These are phyloP conservation scores for Melampsora abietis-canadensis DNA, from an alignment of 1,284 basidiomycete species.

Conservation along the genomic window DNA sequence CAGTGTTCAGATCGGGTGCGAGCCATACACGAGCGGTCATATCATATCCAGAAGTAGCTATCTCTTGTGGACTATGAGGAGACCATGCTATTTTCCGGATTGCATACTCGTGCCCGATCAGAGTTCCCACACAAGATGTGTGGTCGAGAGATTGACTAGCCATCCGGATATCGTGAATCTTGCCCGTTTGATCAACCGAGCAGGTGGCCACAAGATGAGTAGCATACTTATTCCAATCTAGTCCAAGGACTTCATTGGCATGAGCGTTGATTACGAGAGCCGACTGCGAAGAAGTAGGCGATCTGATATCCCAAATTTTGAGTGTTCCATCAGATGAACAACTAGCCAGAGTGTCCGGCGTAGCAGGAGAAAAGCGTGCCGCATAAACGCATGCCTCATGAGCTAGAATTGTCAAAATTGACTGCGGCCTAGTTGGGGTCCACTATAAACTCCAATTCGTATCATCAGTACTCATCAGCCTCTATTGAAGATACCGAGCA, in stretches of 20 bases:
- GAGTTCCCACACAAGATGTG: constrained; percentile 48
- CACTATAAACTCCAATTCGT: constrained; percentile 61
- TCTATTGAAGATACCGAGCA: neutral
- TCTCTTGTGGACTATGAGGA: constrained; percentile 11
- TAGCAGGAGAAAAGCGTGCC: constrained; percentile 84
- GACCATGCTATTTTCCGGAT: constrained; percentile 56
- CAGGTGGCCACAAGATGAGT: constrained; percentile 73
- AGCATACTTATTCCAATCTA: constrained; percentile 92
- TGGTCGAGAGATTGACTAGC: constrained; percentile 47
- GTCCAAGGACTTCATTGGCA: constrained; percentile 58
- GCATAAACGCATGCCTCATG: constrained; percentile 82
- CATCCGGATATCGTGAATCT: constrained; percentile 83
- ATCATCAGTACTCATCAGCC: neutral
- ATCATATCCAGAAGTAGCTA: constrained; percentile 81
- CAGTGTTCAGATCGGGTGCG: constrained; percentile 55
- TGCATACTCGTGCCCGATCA: constrained; percentile 57
- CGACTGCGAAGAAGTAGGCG: constrained; percentile 8
- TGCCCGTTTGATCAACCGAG: constrained; percentile 73
- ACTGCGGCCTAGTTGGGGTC: constrained; percentile 74
- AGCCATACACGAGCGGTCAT: constrained; percentile 88
- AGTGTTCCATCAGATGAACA: constrained; percentile 74
- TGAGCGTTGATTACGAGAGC: constrained; percentile 49
- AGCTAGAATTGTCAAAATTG: constrained; percentile 74
- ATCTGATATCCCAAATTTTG: constrained; percentile 43
- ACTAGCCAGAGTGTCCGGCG: constrained; percentile 72